Conservation (phyloP, 805 yeast genomes). For the Wickerhamiella sergipiensis region DNA sequence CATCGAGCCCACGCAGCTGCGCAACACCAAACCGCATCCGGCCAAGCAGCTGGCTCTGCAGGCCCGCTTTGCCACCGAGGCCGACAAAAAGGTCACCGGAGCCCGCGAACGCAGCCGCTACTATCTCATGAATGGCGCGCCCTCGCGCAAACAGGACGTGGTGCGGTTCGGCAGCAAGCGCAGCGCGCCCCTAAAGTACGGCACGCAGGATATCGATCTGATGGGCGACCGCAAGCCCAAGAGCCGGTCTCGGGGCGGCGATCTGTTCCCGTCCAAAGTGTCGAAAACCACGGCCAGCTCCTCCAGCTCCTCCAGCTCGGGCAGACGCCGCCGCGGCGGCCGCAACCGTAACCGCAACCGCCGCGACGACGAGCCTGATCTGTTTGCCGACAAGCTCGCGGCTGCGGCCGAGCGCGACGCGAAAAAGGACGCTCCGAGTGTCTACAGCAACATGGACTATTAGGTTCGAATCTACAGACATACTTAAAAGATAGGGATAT, state of each 20-base stretch:
- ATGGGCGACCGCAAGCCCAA: slow-evolving; percentile 2
- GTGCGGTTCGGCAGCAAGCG: slow-evolving; percentile 18
- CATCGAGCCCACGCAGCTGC: slow-evolving; percentile 13
- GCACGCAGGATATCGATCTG: slow-evolving; percentile 9
- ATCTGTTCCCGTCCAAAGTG: slow-evolving; percentile 15
- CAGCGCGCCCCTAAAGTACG: slow-evolving; percentile 18
- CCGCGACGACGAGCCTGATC: slow-evolving; percentile 10
- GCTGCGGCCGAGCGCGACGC: not conserved
- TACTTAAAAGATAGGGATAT: too few species aligned
- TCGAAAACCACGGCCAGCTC: not conserved
- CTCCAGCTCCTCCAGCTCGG: too few species aligned
- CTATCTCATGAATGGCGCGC: slow-evolving; percentile 60
- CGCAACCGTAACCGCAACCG: slow-evolving; percentile 7
- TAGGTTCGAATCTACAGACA: not conserved
- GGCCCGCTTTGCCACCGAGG: slow-evolving; percentile 37
- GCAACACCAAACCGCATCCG: slow-evolving; percentile 26
- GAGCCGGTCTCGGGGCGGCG: slow-evolving; percentile 11
- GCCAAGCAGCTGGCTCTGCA: slow-evolving; percentile 26
- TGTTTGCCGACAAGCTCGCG: slow-evolving; percentile 12
- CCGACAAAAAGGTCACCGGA: slow-evolving; percentile 44
- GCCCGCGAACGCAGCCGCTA: slow-evolving; percentile 48
- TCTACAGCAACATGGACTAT: slow-evolving; percentile 16
- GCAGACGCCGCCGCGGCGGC: slow-evolving; percentile 7
- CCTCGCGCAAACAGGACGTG: slow-evolving; percentile 27
- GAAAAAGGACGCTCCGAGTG: slow-evolving; percentile 1